Evolutionary conservation across 164 flowering plant species (phyloP), one percentile per base, ranked within the genome.

Genomic region (Brasenia schreberi): DNA sequence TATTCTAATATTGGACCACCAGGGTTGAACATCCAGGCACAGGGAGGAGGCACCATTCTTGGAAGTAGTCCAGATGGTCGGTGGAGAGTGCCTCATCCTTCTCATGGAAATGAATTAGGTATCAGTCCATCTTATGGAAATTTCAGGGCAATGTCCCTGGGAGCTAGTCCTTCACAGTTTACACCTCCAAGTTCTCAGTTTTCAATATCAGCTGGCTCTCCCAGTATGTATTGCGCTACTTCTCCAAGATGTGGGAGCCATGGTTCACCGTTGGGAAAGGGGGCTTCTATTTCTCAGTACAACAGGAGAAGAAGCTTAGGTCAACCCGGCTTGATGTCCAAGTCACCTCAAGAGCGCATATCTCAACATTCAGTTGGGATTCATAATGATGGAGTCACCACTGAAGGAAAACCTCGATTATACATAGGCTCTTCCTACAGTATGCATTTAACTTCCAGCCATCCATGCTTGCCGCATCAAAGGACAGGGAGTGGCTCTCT

Each of bases 121-220:
- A 69, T 82, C 68, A 87, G 95, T 77, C 96, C 98, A 67, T 82
- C 92, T 59, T 79, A 82, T 5, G 90, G 89, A 70, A 87, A 72
- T 71, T 82, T 85, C 67, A 85, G 84, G 43, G 85, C 97, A 43
- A 81, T 92, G 84, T 89, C 96, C 59, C 85, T 92, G 39, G 98
- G 97, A 52, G 81, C 92, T 19, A 95, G 99, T 75, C 98, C 99
- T 64, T 92, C 98, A 14, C 98, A 92, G 66, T 86, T 84, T 72
- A 87, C 99, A 66, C 95, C 99, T 68, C 98, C 98, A 42, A 81
- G 71, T 72, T 78, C 90, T 11, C 87, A 81, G 65, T 59, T 81
- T 71, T 94, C 87, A 63, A 74, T 85, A 68, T 76, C 89, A 63
- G 68, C 81, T 72, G 90, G 94, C 63, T 90, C 97, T 71, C 89